phyloP scores from a whole-genome alignment of 805 yeast species.

The Barnettozyma salicaria region DNA sequence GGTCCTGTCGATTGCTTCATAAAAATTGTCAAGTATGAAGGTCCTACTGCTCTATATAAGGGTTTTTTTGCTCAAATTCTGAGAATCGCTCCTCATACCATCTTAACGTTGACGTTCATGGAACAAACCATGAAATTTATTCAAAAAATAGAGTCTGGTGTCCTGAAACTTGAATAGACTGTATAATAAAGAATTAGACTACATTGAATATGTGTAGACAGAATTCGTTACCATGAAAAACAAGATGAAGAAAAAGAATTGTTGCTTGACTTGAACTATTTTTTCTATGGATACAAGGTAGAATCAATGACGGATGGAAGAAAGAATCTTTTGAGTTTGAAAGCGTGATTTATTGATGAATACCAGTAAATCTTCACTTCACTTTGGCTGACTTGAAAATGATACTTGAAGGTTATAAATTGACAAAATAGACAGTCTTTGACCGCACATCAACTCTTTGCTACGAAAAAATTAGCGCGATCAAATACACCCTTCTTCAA shows the following conservation, averaged over 20 bases:
- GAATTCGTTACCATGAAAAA: background rate
- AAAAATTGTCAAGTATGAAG: slow-evolving; percentile 80
- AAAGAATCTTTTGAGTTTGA: background rate
- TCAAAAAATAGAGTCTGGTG: slow-evolving; percentile 29
- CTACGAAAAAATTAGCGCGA: too few species aligned
- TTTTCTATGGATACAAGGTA: too few species aligned
- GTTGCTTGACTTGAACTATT: too few species aligned
- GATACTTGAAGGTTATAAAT: too few species aligned
- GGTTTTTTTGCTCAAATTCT: slow-evolving; percentile 92
- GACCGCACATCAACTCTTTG: too few species aligned
- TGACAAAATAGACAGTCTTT: too few species aligned
- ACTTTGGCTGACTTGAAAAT: too few species aligned
- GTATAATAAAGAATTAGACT: background rate
- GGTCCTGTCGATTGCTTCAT: slow-evolving; percentile 87
- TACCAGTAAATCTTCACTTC: background rate
- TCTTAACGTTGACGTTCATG: slow-evolving; percentile 86
- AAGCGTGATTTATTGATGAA: slow-evolving; percentile 3
- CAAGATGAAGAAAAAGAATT: background rate
- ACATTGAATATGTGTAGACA: background rate
- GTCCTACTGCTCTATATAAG: slow-evolving; percentile 82
- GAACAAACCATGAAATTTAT: slow-evolving; percentile 81
- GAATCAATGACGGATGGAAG: too few species aligned
- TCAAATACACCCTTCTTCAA: too few species aligned
- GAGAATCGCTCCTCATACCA: slow-evolving; percentile 93
- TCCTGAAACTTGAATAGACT: slow-evolving; percentile 4